Evolutionary conservation across 371 early-diverging fungal genomes (phyloP).

Genomic region (Zychaea mexicana): DNA sequence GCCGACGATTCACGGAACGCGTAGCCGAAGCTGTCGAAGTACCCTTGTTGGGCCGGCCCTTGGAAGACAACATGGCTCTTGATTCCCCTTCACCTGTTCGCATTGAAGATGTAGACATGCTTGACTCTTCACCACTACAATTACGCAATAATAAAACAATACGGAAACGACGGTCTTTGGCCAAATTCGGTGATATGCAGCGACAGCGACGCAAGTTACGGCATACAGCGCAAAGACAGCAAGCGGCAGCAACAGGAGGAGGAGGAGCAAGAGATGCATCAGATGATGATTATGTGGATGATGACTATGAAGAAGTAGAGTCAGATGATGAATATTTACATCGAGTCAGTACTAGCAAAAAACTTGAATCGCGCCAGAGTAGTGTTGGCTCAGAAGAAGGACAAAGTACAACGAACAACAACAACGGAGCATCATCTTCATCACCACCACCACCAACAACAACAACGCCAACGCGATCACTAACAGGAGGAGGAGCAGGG

Average conservation of each 20-base stretch:
- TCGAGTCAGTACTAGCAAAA: background rate
- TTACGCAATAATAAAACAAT: background rate
- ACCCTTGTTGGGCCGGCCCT: background rate
- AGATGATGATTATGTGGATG: background rate
- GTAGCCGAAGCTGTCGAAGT: background rate
- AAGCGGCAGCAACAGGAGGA: background rate
- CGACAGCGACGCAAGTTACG: background rate
- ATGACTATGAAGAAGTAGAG: background rate
- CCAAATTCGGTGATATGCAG: background rate
- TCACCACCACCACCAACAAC: background rate
- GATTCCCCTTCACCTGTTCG: background rate
- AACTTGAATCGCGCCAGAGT: background rate
- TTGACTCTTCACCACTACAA: background rate
- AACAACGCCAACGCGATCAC: background rate
- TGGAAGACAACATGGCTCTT: background rate
- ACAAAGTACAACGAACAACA: background rate
- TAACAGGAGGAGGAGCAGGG: background rate
- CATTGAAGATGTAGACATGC: background rate
- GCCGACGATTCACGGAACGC: background rate
- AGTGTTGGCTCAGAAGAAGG: slow-evolving; percentile 1
- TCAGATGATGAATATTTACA: background rate
- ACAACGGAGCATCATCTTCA: background rate
- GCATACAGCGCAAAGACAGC: background rate
- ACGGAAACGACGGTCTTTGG: background rate
- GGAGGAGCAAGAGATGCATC: background rate